phyloP scores from a whole-genome alignment of 2,329 filamentous ascomycete species.

The Proliferodiscus dingleyae region DNA sequence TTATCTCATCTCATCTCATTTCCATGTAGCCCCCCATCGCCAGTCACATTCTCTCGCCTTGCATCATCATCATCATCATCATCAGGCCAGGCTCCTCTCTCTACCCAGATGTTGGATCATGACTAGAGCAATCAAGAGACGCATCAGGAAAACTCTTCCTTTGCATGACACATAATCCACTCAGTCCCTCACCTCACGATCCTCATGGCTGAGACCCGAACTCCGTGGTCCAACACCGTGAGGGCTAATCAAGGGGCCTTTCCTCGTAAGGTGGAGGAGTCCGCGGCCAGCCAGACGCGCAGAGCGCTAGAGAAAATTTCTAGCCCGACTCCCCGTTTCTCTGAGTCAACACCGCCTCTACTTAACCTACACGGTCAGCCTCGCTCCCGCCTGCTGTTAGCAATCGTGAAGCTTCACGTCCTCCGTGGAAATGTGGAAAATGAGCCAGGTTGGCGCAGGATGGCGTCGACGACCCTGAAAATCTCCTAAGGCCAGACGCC shows the following conservation, averaged over 20 bases:
- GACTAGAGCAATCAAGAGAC: too few relatives aligned
- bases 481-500: too few relatives aligned
- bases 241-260: conserved; percentile 1
- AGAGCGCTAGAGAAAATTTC: conserved; percentile 13
- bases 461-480: too few relatives aligned
- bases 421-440: too few relatives aligned
- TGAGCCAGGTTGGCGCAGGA: too few relatives aligned
- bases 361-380: conserved; percentile 10
- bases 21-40: too few relatives aligned
- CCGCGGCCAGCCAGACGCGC: neutral
- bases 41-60: too few relatives aligned
- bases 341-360: conserved; percentile 24
- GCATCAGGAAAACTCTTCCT: neutral
- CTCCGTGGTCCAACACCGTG: conserved; percentile 1
- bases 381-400: conserved; percentile 21
- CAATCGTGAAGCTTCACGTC: conserved; percentile 12
- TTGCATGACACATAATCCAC: neutral
- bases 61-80: neutral
- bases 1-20: too few relatives aligned
- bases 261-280: conserved; percentile 1
- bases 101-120: neutral
- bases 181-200: too few relatives aligned
- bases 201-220: conserved; percentile 7
- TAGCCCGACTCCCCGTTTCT: conserved; percentile 17
- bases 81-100: neutral